Evolutionary conservation across 2,329 filamentous ascomycete species (phyloP).

Genomic region (Trichoderma sp.): DNA sequence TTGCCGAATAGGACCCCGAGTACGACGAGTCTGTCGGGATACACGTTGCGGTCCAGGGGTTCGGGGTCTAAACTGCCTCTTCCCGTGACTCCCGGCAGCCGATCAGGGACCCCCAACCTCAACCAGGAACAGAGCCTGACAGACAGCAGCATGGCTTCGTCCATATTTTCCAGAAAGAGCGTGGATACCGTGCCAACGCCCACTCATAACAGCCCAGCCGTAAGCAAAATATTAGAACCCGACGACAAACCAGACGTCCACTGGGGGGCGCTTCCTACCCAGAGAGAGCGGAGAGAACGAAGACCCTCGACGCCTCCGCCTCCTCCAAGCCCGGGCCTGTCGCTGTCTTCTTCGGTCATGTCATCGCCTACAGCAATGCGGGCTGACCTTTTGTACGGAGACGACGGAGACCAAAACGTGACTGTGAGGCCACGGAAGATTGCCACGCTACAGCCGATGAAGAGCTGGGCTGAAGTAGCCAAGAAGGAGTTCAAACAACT

Average conservation of each 20-base stretch:
- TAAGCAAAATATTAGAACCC: conserved; percentile 23
- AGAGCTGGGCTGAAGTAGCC: conserved; percentile 44
- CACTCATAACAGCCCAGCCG: conserved; percentile 31
- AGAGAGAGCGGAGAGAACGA: conserved; percentile 17
- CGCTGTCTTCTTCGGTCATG: conserved; percentile 31
- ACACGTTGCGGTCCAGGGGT: conserved; percentile 35
- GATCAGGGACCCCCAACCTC: conserved; percentile 37
- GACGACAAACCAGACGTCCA: conserved; percentile 23
- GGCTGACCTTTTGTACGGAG: conserved; percentile 19
- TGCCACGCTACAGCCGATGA: conserved; percentile 36
- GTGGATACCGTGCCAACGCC: conserved; percentile 36
- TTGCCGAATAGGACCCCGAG: conserved; percentile 27
- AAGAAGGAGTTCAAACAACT: conserved; percentile 22
- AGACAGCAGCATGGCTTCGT: conserved; percentile 45
- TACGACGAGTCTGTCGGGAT: conserved; percentile 29
- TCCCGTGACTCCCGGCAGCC: conserved; percentile 37
- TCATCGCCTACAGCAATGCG: conserved; percentile 33
- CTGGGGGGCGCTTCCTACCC: conserved; percentile 29
- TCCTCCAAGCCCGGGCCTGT: conserved; percentile 28
- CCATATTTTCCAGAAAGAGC: conserved; percentile 40
- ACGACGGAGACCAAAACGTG: conserved; percentile 21
- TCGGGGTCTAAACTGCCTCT: conserved; percentile 42
- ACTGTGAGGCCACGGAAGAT: conserved; percentile 25
- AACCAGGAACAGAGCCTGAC: conserved; percentile 40
- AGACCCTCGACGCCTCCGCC: conserved; percentile 20